Percentiles rank a stretch among this genome's conserved stretches.
phyloP scores from a whole-genome alignment of 257 asterid genomes.

The Solanum lycopersicoides region DNA sequence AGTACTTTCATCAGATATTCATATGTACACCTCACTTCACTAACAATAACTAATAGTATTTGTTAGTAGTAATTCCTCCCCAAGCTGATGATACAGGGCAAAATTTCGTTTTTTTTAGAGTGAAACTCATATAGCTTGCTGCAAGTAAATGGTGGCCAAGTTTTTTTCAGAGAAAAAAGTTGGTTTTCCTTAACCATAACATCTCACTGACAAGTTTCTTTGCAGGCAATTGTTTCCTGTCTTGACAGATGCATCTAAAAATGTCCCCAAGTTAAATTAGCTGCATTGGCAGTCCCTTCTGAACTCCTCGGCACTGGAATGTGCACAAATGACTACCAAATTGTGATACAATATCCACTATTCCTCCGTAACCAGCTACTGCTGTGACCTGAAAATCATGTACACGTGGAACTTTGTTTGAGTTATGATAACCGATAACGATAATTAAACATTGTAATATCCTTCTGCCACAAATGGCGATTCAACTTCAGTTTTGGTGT shows the following conservation, averaged over 20 bases:
- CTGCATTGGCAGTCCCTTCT: slow-evolving; percentile 2
- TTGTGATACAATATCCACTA: slow-evolving; percentile 87
- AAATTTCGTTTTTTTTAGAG: neutral
- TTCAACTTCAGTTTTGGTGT: neutral
- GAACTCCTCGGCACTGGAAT: slow-evolving; percentile 55
- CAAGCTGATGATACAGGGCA: neutral
- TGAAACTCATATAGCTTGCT: neutral
- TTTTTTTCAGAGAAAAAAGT: neutral
- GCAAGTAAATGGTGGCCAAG: neutral
- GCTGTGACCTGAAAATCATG: slow-evolving; percentile 51
- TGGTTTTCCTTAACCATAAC: neutral
- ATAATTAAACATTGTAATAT: neutral
- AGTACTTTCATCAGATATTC: neutral
- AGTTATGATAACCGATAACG: neutral
- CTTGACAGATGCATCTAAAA: neutral
- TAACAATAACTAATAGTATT: neutral
- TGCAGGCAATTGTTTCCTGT: neutral
- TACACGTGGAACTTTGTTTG: neutral
- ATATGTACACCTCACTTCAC: neutral
- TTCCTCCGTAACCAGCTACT: slow-evolving; percentile 88
- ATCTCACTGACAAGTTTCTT: neutral
- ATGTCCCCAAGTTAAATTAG: neutral
- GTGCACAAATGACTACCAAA: slow-evolving; percentile 89
- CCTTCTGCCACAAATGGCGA: neutral
- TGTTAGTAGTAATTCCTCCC: neutral